Percentiles rank a stretch among this genome's conserved stretches.
Evolutionary conservation across 192 early-diverging fungal genomes (phyloP).

Genomic region (Coemansia sp.): DNA sequence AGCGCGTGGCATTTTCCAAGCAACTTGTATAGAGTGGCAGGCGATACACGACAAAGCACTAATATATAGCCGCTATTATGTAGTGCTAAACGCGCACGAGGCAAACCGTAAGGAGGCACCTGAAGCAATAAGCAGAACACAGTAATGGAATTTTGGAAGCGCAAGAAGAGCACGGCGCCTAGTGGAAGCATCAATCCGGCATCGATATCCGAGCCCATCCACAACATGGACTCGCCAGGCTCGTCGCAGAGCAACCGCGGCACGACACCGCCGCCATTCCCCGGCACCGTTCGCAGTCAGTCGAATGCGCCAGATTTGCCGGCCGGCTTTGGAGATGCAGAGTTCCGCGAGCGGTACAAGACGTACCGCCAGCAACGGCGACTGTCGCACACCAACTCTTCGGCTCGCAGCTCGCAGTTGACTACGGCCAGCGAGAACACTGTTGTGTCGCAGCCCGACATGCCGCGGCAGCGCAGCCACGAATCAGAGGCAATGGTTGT

Average conservation of each 20-base stretch:
- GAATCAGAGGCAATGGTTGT: slow-evolving; percentile 24
- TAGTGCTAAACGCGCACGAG: too few relatives aligned
- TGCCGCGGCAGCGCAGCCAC: slow-evolving; percentile 31
- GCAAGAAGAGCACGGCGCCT: slow-evolving; percentile 44
- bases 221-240: slow-evolving; percentile 30
- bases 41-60: too few relatives aligned
- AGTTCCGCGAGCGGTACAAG: slow-evolving; percentile 48
- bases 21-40: too few relatives aligned
- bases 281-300: not conserved
- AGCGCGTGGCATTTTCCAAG: too few relatives aligned
- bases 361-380: slow-evolving; percentile 49
- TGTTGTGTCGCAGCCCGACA: slow-evolving; percentile 4
- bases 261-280: slow-evolving; percentile 14
- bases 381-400: slow-evolving; percentile 40
- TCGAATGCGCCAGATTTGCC: not conserved
- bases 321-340: slow-evolving; percentile 18
- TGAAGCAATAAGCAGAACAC: not conserved
- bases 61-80: too few relatives aligned
- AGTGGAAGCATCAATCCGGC: slow-evolving; percentile 28
- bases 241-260: slow-evolving; percentile 12
- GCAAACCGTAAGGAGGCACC: not conserved
- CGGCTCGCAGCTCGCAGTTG: slow-evolving; percentile 39
- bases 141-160: slow-evolving; percentile 53
- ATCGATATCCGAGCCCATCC: slow-evolving; percentile 51
- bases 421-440: slow-evolving; percentile 40